phyloP scores from a whole-genome alignment of 1,284 basidiomycete genomes.

The Trametes polyzona region DNA sequence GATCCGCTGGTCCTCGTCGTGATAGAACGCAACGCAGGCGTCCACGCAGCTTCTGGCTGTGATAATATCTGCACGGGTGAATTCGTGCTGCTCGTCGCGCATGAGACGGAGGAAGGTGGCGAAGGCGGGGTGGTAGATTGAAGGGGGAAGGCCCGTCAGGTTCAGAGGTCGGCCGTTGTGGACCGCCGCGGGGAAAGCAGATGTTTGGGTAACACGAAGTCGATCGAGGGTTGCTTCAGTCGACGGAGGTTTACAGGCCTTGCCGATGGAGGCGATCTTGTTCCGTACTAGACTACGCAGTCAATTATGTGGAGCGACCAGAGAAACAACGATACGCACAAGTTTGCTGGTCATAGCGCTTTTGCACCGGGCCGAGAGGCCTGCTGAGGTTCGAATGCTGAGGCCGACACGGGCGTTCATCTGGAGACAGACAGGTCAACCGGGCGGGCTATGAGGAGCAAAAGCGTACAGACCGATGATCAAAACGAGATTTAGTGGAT shows the following conservation, averaged over 20 bases:
- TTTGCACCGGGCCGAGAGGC: not conserved
- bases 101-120: slow-evolving; percentile 9
- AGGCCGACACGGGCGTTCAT: not conserved
- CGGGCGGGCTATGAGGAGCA: not conserved
- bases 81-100: not conserved
- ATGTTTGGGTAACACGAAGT: not conserved
- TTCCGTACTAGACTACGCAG: not conserved
- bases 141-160: slow-evolving; percentile 5
- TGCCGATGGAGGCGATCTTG: not conserved
- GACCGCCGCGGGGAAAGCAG: not conserved
- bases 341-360: not conserved
- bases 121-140: slow-evolving; percentile 21
- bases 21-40: not conserved
- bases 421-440: not conserved
- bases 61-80: not conserved
- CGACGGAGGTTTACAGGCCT: not conserved
- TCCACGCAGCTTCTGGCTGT: not conserved
- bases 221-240: not conserved
- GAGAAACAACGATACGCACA: not conserved
- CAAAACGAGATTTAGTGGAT: not conserved
- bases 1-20: not conserved
- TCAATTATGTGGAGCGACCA: not conserved
- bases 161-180: slow-evolving; percentile 15
- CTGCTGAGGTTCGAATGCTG: not conserved
- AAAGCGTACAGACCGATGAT: not conserved